Conservation (phyloP, 1,284 basidiomycete species). For the Exsudoporus floridanus region DNA sequence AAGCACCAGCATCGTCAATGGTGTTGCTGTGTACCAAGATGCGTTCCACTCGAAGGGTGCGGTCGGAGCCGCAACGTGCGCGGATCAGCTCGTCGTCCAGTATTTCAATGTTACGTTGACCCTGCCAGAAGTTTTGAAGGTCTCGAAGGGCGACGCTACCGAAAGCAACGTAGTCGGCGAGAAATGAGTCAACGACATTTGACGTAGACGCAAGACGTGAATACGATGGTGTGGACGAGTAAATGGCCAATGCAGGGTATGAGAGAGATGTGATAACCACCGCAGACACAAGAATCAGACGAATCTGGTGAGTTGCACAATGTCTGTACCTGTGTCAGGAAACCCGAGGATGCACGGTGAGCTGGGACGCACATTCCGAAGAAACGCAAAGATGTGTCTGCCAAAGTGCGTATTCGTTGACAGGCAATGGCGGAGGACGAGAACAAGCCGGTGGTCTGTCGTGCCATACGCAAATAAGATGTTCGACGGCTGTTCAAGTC, state of each 20-base stretch:
- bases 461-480: conserved; percentile 25
- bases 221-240: conserved; percentile 68
- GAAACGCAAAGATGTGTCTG: conserved; percentile 59
- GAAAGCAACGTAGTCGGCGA: conserved; percentile 50
- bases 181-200: conserved; percentile 60
- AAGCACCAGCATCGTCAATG: conserved; percentile 52
- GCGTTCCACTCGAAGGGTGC: conserved; percentile 77
- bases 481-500: conserved; percentile 12
- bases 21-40: conserved; percentile 64
- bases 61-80: conserved; percentile 68
- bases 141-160: conserved; percentile 57
- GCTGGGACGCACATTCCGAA: conserved; percentile 68
- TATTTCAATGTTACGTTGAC: conserved; percentile 54
- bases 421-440: conserved; percentile 20
- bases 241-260: conserved; percentile 87
- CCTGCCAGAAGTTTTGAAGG: conserved; percentile 68
- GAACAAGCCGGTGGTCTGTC: conserved; percentile 19
- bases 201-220: conserved; percentile 58
- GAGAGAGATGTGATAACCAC: conserved; percentile 95
- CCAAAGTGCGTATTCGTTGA: conserved; percentile 41
- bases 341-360: neutral
- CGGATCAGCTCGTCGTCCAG: conserved; percentile 70
- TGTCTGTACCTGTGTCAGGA: conserved; percentile 49
- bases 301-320: conserved; percentile 88
- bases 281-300: conserved; percentile 89